Conservation (phyloP, 2,329 filamentous ascomycete species). For the Coniochaeta sp. region DNA sequence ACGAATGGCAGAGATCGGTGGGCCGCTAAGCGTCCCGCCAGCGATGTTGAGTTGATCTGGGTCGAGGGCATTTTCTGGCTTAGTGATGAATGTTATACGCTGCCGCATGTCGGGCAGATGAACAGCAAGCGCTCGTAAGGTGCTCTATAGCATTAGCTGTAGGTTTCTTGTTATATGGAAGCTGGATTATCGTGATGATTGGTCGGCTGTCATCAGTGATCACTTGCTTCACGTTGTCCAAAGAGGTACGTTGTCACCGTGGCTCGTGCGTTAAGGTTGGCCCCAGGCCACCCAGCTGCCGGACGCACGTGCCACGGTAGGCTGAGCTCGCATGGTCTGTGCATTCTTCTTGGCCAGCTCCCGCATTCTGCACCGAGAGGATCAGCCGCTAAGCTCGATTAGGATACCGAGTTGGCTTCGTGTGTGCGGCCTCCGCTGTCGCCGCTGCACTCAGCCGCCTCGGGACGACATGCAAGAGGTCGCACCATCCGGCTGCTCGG, state of each 20-base stretch:
- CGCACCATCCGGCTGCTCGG: constrained; percentile 1
- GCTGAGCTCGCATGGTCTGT: not conserved
- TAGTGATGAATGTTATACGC: constrained; percentile 71
- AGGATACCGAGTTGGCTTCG: constrained; percentile 13
- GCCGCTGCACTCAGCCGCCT: constrained; percentile 10
- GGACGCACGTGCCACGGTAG: not conserved
- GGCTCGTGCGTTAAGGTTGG: not conserved
- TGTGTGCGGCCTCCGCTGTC: not conserved
- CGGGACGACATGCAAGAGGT: constrained; percentile 2
- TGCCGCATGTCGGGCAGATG: constrained; percentile 54
- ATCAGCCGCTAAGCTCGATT: constrained; percentile 10
- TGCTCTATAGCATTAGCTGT: not conserved
- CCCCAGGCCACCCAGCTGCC: too few species aligned
- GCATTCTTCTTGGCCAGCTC: not conserved
- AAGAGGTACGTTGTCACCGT: not conserved
- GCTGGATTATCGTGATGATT: not conserved
- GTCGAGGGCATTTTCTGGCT: constrained; percentile 55
- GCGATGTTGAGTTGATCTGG: constrained; percentile 55
- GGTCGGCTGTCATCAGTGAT: not conserved
- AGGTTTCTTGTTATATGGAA: not conserved
- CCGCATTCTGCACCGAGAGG: not conserved
- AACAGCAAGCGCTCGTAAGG: not conserved
- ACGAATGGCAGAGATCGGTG: constrained; percentile 56
- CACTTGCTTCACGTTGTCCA: not conserved
- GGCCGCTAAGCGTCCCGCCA: constrained; percentile 45